A percentile compares a stretch with the other conserved stretches of the same genome.
Evolutionary conservation across 2,329 filamentous ascomycete genomes (phyloP).

Genomic region (Alternaria dauci): DNA sequence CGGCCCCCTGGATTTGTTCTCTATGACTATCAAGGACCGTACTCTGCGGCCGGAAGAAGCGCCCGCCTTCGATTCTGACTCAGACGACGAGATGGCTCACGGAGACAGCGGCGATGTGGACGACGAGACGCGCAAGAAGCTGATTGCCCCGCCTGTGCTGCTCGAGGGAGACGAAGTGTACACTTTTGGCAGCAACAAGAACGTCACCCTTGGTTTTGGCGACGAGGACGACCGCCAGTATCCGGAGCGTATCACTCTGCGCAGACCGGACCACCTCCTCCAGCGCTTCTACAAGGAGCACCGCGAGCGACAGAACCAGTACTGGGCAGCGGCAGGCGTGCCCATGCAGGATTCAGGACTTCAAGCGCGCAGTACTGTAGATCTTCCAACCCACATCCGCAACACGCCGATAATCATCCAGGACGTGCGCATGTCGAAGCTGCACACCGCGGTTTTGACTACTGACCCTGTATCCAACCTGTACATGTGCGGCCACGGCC

Average conservation of each 20-base stretch:
- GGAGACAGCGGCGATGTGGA: constrained; percentile 55
- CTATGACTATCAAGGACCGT: constrained; percentile 83
- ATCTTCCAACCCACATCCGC: constrained; percentile 76
- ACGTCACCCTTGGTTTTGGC: constrained; percentile 89
- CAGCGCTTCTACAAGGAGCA: constrained; percentile 76
- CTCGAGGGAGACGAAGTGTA: constrained; percentile 84
- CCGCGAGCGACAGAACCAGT: constrained; percentile 57
- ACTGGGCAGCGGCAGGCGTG: constrained; percentile 50
- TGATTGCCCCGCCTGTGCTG: constrained; percentile 43
- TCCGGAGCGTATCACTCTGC: constrained; percentile 81
- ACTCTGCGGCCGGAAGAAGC: constrained; percentile 60
- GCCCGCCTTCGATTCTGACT: constrained; percentile 57
- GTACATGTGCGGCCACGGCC: constrained; percentile 90
- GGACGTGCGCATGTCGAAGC: constrained; percentile 86
- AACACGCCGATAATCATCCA: constrained; percentile 78
- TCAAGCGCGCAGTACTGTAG: constrained; percentile 54
- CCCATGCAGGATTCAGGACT: constrained; percentile 30
- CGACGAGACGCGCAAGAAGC: constrained; percentile 36
- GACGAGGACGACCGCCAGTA: constrained; percentile 95
- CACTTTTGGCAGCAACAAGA: constrained; percentile 96
- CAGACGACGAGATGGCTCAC: constrained; percentile 59
- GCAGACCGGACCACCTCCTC: constrained; percentile 79
- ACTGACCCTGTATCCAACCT: constrained; percentile 88
- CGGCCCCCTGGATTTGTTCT: constrained; percentile 92
- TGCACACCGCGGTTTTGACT: constrained; percentile 89